These are phyloP conservation scores for Cryphonectria nitschkei DNA, from an alignment of 2,329 filamentous ascomycete genomes.

Conservation along the genomic window DNA sequence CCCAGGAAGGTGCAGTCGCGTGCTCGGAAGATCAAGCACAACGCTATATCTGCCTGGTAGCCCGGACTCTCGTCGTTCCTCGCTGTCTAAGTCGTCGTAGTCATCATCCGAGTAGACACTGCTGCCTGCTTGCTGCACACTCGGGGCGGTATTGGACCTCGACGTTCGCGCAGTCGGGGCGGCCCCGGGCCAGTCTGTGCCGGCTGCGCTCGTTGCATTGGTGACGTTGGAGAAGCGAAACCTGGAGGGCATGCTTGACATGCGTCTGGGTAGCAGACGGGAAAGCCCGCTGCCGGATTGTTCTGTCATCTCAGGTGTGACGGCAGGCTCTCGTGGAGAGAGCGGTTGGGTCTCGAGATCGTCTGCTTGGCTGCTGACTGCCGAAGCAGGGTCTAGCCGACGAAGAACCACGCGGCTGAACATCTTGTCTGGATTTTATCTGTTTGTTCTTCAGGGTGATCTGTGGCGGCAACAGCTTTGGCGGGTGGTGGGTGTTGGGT, in stretches of 20 bases:
- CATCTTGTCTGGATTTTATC: constrained; percentile 18
- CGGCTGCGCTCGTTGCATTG: constrained; percentile 24
- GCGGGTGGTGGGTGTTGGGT: neutral
- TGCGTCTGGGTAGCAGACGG: constrained; percentile 33
- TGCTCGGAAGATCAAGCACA: constrained; percentile 41
- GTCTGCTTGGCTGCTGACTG: constrained; percentile 15
- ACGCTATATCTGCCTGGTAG: constrained; percentile 36
- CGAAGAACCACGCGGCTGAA: constrained; percentile 28
- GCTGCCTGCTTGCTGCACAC: constrained; percentile 33
- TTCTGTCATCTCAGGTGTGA: constrained; percentile 36
- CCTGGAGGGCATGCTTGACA: constrained; percentile 35
- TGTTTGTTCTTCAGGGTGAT: neutral
- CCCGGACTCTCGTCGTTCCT: constrained; percentile 45
- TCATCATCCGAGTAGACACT: constrained; percentile 35
- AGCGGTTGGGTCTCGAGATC: constrained; percentile 29
- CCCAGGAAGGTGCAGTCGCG: constrained; percentile 47
- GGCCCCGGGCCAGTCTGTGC: constrained; percentile 23
- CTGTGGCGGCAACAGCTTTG: neutral
- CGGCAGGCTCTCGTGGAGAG: constrained; percentile 16
- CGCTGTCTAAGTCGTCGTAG: constrained; percentile 45
- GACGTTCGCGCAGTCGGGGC: constrained; percentile 18
- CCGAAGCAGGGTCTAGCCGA: constrained; percentile 21
- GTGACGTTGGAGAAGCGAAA: constrained; percentile 33
- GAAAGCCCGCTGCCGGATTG: constrained; percentile 32
- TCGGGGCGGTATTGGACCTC: constrained; percentile 19